These are phyloP conservation scores for Dispira simplex DNA, from an alignment of 192 early-diverging fungal species.

Conservation along the genomic window DNA sequence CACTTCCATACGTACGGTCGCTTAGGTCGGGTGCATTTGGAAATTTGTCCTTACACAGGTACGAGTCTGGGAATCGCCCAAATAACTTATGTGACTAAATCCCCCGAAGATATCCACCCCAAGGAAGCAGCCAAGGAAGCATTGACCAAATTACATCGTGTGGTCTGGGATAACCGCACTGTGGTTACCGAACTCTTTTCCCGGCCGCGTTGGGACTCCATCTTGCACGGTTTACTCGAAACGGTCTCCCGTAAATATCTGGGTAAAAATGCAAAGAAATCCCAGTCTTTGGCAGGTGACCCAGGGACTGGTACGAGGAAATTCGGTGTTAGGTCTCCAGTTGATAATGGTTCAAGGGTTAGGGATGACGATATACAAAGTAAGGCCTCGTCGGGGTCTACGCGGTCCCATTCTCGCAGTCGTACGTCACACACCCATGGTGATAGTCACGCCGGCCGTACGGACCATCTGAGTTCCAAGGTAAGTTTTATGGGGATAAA, in stretches of 20 bases:
- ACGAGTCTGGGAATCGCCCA: conserved; percentile 29
- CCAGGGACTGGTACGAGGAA: not conserved
- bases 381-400: not conserved
- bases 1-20: conserved; percentile 25
- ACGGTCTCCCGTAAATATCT: not conserved
- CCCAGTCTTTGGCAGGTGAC: not conserved
- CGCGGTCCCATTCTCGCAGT: not conserved
- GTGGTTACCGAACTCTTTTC: conserved; percentile 18
- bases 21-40: conserved; percentile 21
- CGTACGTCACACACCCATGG: no score
- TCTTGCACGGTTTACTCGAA: conserved; percentile 10
- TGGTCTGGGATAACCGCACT: conserved; percentile 14
- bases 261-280: not conserved
- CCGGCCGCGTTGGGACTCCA: conserved; percentile 10
- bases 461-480: no score
- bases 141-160: conserved; percentile 16
- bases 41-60: conserved; percentile 25
- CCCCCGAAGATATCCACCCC: conserved; percentile 19
- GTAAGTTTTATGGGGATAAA: no score
- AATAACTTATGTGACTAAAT: conserved; percentile 16
- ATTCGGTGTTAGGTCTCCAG: not conserved
- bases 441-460: no score
- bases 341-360: not conserved
- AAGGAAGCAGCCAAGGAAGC: conserved; percentile 22
- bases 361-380: not conserved